phyloP scores from a whole-genome alignment of 345 rosid genomes.

The Alliaria petiolata region DNA sequence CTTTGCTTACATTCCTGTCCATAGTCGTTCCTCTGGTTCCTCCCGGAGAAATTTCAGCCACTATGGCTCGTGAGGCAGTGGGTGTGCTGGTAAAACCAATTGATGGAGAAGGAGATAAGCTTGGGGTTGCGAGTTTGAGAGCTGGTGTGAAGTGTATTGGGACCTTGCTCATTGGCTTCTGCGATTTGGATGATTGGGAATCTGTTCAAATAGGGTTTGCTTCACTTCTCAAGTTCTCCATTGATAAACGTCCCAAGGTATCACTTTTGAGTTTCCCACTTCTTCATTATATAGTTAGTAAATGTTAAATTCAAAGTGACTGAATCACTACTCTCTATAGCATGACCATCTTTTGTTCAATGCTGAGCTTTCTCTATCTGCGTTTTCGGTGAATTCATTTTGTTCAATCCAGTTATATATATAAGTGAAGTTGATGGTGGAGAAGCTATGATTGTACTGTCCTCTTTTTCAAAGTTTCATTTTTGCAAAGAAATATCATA shows the following conservation, averaged over 20 bases:
- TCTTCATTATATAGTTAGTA: not conserved
- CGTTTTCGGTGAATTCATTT: not conserved
- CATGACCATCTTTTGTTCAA: too few relatives aligned
- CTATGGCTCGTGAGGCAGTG: constrained; percentile 69
- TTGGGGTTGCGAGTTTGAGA: constrained; percentile 61
- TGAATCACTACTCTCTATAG: not conserved
- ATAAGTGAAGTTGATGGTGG: not conserved
- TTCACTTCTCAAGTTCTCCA: constrained; percentile 54
- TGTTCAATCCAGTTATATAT: not conserved
- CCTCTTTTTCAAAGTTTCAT: not conserved
- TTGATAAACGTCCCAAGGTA: constrained; percentile 93
- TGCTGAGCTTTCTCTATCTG: not conserved
- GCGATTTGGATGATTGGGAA: constrained; percentile 66
- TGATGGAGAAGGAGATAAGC: constrained; percentile 35
- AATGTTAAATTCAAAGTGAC: not conserved
- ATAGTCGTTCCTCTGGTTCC: constrained; percentile 56
- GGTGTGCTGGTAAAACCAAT: constrained; percentile 46
- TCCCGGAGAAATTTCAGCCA: constrained; percentile 37
- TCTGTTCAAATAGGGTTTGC: constrained; percentile 54
- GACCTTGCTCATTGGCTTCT: constrained; percentile 49
- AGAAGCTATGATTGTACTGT: not conserved
- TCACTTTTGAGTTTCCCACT: not conserved
- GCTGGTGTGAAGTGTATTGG: constrained; percentile 84
- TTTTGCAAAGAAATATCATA: not conserved
- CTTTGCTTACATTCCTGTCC: constrained; percentile 63